Conservation (phyloP, 345 rosid genomes). For the Gossypium sturtianum region DNA sequence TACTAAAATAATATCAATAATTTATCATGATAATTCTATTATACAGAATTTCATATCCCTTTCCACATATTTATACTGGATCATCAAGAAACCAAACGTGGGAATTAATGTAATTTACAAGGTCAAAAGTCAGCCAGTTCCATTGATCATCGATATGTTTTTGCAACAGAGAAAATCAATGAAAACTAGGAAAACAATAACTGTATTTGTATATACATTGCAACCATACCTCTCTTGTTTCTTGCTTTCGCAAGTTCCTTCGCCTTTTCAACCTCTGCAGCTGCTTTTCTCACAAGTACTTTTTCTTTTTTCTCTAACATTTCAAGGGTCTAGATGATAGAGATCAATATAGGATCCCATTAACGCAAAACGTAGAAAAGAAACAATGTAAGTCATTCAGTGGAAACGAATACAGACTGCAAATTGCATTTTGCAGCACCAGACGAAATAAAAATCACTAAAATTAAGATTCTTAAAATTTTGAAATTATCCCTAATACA, state of each 20-base stretch:
- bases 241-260: conserved; percentile 50
- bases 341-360: neutral
- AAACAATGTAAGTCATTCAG: neutral
- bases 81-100: neutral
- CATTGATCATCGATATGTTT: neutral
- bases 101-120: neutral
- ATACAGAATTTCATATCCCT: neutral
- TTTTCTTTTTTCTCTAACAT: conserved; percentile 96
- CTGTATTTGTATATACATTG: neutral
- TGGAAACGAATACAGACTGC: neutral
- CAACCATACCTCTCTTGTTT: conserved; percentile 56
- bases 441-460: neutral
- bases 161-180: neutral
- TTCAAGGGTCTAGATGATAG: conserved; percentile 56
- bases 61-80: neutral
- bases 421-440: neutral
- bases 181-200: neutral
- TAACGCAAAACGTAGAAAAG: neutral
- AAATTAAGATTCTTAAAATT: neutral
- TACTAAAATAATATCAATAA: neutral
- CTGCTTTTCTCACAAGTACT: conserved; percentile 60
- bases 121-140: neutral
- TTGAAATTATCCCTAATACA: neutral
- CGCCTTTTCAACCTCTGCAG: conserved; percentile 62
- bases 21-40: neutral